Conservation (phyloP, 208 protist species). For the Crithidia mellificae region DNA sequence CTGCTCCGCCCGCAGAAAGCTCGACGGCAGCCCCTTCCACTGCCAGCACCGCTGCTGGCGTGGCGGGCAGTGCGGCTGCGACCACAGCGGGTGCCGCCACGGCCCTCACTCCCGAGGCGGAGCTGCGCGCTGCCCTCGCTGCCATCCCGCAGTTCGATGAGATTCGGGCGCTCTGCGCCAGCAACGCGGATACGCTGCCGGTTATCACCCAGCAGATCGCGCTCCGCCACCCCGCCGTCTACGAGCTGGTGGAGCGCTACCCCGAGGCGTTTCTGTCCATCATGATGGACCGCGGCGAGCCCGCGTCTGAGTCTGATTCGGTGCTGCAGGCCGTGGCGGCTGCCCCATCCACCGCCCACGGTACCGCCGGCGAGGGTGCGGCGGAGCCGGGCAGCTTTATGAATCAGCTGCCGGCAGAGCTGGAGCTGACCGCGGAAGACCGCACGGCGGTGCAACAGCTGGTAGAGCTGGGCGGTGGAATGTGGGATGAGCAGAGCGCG, state of each 20-base stretch:
- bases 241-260: constrained; percentile 59
- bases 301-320: not conserved
- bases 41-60: not conserved
- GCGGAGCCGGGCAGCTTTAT: constrained; percentile 17
- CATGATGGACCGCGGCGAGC: constrained; percentile 54
- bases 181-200: constrained; percentile 59
- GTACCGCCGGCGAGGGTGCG: not conserved
- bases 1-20: not conserved
- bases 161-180: constrained; percentile 61
- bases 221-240: constrained; percentile 68
- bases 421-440: constrained; percentile 57
- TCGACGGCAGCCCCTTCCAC: constrained; percentile 9
- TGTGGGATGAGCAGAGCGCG: constrained; percentile 76
- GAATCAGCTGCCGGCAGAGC: constrained; percentile 25
- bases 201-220: constrained; percentile 72
- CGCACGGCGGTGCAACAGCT: constrained; percentile 56
- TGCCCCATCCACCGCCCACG: constrained; percentile 6
- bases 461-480: constrained; percentile 73
- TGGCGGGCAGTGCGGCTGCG: not conserved
- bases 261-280: constrained; percentile 70
- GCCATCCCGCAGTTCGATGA: constrained; percentile 77
- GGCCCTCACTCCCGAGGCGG: constrained; percentile 13
- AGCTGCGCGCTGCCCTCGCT: constrained; percentile 53
- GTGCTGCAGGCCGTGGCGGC: constrained; percentile 1
- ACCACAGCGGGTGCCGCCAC: not conserved